Evolutionary conservation across 495 filamentous ascomycete genomes (phyloP).

Genomic region (Durotheca rogersii): DNA sequence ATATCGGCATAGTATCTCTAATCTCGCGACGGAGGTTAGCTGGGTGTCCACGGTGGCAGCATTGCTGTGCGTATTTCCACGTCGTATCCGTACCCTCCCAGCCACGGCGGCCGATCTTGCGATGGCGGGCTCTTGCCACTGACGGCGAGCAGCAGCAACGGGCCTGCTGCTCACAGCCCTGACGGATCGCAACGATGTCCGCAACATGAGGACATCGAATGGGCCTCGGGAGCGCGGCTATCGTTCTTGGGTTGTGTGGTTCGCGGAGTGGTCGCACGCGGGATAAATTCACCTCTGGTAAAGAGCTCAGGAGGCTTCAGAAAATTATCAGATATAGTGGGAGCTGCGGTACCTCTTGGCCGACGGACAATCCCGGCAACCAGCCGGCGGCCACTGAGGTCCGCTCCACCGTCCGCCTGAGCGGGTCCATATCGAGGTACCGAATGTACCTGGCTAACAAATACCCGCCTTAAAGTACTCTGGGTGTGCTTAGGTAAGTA

Average conservation of each 20-base stretch:
- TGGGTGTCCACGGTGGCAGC: background rate
- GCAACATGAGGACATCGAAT: conserved; percentile 65
- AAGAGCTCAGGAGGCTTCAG: conserved; percentile 44
- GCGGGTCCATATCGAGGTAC: background rate
- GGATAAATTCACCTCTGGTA: too few species aligned
- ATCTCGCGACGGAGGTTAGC: conserved; percentile 23
- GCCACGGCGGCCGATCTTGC: conserved; percentile 32
- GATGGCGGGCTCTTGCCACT: conserved; percentile 58
- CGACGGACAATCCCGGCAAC: conserved; percentile 22
- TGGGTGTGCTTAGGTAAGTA: too few species aligned
- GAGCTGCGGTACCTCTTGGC: too few species aligned
- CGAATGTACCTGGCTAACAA: too few species aligned
- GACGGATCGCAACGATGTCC: conserved; percentile 61
- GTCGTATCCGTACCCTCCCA: conserved; percentile 34
- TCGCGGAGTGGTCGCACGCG: conserved; percentile 30
- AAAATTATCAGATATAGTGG: too few species aligned
- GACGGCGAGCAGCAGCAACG: conserved; percentile 47
- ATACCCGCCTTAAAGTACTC: too few species aligned
- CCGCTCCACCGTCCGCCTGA: conserved; percentile 8
- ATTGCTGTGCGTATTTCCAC: background rate
- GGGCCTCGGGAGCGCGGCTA: conserved; percentile 44
- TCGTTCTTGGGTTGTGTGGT: conserved; percentile 22
- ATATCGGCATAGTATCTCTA: conserved; percentile 61
- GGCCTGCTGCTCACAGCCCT: conserved; percentile 55
- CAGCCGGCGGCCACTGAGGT: too few species aligned